phyloP scores from a whole-genome alignment of 2,329 filamentous ascomycete species.

The Beauveria pseudobassiana region DNA sequence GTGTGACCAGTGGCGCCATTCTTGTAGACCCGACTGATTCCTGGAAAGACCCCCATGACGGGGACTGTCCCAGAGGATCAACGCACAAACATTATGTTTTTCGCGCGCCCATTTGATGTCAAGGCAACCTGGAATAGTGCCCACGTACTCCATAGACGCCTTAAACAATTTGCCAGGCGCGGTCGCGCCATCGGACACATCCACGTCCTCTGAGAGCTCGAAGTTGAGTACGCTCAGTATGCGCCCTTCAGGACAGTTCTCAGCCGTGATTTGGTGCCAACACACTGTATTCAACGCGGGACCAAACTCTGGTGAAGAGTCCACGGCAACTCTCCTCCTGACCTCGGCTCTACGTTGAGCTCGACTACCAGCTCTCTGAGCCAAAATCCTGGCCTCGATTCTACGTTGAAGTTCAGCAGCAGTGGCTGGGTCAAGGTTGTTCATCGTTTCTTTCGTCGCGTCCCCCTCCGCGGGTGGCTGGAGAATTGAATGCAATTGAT shows the following conservation, averaged over 20 bases:
- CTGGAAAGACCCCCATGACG: fast-evolving
- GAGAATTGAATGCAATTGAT: neutral
- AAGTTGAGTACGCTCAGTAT: neutral
- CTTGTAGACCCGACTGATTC: too few relatives aligned
- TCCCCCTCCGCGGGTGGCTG: neutral
- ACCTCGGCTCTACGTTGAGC: neutral
- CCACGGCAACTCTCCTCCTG: neutral
- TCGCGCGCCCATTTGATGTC: too few relatives aligned
- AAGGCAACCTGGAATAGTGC: too few relatives aligned
- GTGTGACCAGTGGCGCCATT: too few relatives aligned
- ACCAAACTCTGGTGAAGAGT: neutral
- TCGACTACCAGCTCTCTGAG: too few relatives aligned
- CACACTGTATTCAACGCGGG: neutral
- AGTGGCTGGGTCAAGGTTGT: neutral
- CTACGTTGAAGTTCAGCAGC: neutral
- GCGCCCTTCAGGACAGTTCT: neutral
- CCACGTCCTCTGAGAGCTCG: neutral
- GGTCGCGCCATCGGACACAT: neutral
- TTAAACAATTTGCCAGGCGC: too few relatives aligned
- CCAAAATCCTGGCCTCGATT: too few relatives aligned
- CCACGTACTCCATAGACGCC: too few relatives aligned
- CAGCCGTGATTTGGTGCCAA: neutral
- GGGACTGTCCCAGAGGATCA: too few relatives aligned
- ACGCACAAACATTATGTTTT: too few relatives aligned
- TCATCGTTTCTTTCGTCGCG: neutral